Conservation (phyloP, 2,329 filamentous ascomycete species). For the Colletotrichum noveboracense region DNA sequence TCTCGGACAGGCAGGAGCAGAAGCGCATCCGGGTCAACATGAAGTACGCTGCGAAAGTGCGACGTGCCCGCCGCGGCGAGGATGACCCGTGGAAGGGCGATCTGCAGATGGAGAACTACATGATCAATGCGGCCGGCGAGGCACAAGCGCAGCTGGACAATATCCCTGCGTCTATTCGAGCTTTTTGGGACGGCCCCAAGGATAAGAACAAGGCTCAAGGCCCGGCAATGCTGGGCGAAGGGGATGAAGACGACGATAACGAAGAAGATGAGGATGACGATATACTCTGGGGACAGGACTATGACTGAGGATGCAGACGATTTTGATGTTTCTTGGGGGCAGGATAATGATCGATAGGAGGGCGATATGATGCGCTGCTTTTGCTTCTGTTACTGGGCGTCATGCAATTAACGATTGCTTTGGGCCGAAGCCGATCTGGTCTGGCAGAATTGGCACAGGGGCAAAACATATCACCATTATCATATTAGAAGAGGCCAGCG, state of each 20-base stretch:
- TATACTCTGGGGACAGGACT: not conserved
- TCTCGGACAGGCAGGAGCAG: constrained; percentile 6
- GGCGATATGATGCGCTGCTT: not conserved
- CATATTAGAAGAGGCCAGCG: not conserved
- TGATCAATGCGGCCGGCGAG: constrained; percentile 7
- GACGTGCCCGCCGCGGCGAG: constrained; percentile 7
- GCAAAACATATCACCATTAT: not conserved
- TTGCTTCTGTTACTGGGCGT: not conserved
- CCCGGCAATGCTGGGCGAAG: constrained; percentile 4
- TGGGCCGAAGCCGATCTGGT: not conserved
- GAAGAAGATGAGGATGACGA: not conserved
- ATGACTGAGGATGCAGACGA: not conserved
- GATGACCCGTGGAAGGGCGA: constrained; percentile 26
- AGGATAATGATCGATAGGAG: not conserved
- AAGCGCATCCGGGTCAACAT: constrained; percentile 7
- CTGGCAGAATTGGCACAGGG: not conserved
- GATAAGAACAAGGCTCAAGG: not conserved
- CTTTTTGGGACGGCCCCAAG: not conserved
- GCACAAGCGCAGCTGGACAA: constrained; percentile 9
- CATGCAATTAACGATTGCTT: not conserved
- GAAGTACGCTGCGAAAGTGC: constrained; percentile 2
- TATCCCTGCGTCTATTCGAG: constrained; percentile 9
- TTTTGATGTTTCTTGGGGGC: not conserved
- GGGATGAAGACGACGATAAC: constrained; percentile 13
- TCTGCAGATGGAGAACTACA: constrained; percentile 18